Conservation (phyloP, 331 rosid species). For the Stylosanthes scabra region DNA sequence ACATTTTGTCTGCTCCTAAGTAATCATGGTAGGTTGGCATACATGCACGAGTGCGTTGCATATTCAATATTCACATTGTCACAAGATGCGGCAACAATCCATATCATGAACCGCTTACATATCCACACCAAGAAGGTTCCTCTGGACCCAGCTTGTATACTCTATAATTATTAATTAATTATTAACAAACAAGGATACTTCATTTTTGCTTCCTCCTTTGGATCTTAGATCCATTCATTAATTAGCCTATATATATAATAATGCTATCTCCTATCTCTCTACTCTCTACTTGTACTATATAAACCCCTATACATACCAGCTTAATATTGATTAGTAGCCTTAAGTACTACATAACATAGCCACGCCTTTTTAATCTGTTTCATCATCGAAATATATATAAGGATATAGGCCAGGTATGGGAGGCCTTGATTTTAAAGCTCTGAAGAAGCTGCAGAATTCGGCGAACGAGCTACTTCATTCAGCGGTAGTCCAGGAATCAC, state of each 20-base stretch:
- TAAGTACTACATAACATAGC: not conserved
- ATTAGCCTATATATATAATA: too few species aligned
- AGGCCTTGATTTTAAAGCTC: slow-evolving; percentile 60
- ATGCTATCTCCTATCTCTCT: too few species aligned
- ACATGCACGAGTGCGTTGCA: slow-evolving; percentile 47
- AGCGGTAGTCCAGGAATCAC: slow-evolving; percentile 41
- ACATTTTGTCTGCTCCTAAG: slow-evolving; percentile 27
- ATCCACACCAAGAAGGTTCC: slow-evolving; percentile 43
- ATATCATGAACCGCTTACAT: slow-evolving; percentile 38
- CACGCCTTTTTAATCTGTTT: too few species aligned
- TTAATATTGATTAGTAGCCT: not conserved
- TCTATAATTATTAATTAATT: not conserved
- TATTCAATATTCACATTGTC: slow-evolving; percentile 17
- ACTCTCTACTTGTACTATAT: slow-evolving; percentile 7
- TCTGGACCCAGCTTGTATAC: slow-evolving; percentile 38
- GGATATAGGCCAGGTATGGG: slow-evolving; percentile 38
- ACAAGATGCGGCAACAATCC: slow-evolving; percentile 36
- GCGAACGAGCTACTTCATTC: slow-evolving; percentile 61
- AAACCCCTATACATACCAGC: slow-evolving; percentile 12
- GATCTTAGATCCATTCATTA: slow-evolving; percentile 49
- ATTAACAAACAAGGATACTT: slow-evolving; percentile 31
- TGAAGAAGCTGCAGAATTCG: slow-evolving; percentile 57
- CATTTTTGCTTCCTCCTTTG: slow-evolving; percentile 45
- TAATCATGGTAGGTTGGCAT: slow-evolving; percentile 37
- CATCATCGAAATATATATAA: not conserved